Evolutionary conservation across 495 filamentous ascomycete genomes (phyloP), one percentile per base, ranked within the genome.

Genomic region (Hypoxylon intermedium): DNA sequence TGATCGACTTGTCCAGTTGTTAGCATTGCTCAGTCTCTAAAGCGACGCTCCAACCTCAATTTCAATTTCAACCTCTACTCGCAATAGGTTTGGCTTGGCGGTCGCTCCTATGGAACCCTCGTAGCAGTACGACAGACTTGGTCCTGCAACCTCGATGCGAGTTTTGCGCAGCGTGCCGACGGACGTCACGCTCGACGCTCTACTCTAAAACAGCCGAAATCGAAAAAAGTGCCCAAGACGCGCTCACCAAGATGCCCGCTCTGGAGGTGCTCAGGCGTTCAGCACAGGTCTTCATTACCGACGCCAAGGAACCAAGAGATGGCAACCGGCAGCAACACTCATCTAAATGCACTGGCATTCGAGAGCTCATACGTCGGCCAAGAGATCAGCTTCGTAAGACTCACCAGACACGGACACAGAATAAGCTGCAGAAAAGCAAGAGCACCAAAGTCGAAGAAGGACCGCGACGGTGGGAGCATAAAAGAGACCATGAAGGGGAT

Each of bases 251-350:
- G 52, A 65, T 66, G 58, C 67, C 64, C 7, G 63, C 61, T 23
- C 30, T 70, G n/a, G 52, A 49, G 18, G 38, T 50, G 31, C 52
- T 69, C 3, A 69, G 38, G 48, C 63, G 67, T 12, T 58, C 67
- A 42, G 36, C 61, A 48, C 53, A 66, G 11, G 49, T 41, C n/a
- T 56, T 67, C 47, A 53, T 61, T 43, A 50, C 53, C 51, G 68
- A 68, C 4, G 58, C 53, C 37, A 65, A 60, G 49, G 58, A 63
- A 54, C 31, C 58, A 54, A 63, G 42, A 58, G 28, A 51, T 60
- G 46, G 52, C 34, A 38, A 20, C 43, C 50, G 47, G 51, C 56
- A 60, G 33, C 20, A 45, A 31, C 34, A 13, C 4, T 60, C 51
- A 60, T 56, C 44, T 53, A 57, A 60, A 19, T 55, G 46, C 41